phyloP scores from a whole-genome alignment of 2,329 filamentous ascomycete genomes.

The Colletotrichum graminicola region DNA sequence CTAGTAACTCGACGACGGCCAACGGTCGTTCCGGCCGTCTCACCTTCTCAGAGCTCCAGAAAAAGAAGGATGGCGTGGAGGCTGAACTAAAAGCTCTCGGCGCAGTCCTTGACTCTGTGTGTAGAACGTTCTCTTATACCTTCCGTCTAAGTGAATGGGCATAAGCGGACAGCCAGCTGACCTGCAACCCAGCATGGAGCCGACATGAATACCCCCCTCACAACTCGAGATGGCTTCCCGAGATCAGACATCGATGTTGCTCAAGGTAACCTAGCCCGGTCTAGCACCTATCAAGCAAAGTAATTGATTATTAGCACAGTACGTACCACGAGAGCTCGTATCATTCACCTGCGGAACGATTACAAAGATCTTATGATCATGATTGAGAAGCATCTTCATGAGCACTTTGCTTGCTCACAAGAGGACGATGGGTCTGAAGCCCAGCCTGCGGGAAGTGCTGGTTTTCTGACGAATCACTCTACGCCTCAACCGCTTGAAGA shows the following conservation, averaged over 20 bases:
- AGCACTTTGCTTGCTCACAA: conserved; percentile 83
- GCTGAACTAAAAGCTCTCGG: conserved; percentile 87
- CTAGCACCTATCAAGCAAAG: neutral
- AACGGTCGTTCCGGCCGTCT: conserved; percentile 74
- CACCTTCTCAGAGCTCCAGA: conserved; percentile 83
- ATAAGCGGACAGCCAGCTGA: conserved; percentile 39
- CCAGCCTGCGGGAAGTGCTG: neutral
- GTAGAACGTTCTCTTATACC: conserved; percentile 46
- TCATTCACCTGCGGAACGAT: conserved; percentile 91
- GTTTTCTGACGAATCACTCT: conserved; percentile 37
- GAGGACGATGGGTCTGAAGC: conserved; percentile 57
- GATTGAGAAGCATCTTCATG: conserved; percentile 89
- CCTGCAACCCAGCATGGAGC: conserved; percentile 80
- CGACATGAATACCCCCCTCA: conserved; percentile 88
- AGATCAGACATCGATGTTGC: conserved; percentile 94
- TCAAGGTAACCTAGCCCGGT: conserved; percentile 73
- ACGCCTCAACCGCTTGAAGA: conserved; percentile 52
- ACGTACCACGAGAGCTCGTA: conserved; percentile 90
- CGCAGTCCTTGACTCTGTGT: conserved; percentile 87
- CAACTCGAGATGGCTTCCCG: conserved; percentile 92
- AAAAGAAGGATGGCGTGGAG: conserved; percentile 87
- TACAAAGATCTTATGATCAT: conserved; percentile 88
- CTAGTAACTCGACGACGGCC: conserved; percentile 64
- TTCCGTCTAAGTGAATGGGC: neutral
- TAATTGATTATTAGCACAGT: conserved; percentile 64